Evolutionary conservation across 495 filamentous ascomycete species (phyloP).

Genomic region (Aspergillus sclerotiicarbonarius): DNA sequence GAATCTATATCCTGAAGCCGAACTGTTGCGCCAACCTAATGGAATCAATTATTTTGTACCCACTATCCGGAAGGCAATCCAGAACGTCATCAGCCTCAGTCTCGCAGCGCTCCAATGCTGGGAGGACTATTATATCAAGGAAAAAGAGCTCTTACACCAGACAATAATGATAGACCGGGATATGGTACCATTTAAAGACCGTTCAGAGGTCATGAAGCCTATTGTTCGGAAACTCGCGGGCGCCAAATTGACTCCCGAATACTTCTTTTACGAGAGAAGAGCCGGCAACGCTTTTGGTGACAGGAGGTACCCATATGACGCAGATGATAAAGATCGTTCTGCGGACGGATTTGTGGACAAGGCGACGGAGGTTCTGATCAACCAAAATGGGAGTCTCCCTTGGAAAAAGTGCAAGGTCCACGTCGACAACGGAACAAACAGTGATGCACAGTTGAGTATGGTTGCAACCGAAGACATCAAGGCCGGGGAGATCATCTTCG

Average conservation of each 20-base stretch:
- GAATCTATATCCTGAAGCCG: neutral
- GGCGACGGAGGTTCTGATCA: neutral
- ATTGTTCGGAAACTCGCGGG: neutral
- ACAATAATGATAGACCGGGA: constrained; percentile 17
- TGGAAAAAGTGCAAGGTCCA: constrained; percentile 11
- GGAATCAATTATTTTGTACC: constrained; percentile 28
- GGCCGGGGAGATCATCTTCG: constrained; percentile 20
- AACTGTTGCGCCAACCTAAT: constrained; percentile 17
- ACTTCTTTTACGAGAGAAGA: constrained; percentile 20
- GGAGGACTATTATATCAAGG: constrained; percentile 24
- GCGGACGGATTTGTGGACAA: constrained; percentile 9
- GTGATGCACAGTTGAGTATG: constrained; percentile 14
- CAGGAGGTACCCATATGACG: constrained; percentile 28
- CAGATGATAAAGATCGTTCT: constrained; percentile 16
- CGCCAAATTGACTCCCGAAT: neutral
- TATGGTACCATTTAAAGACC: constrained; percentile 8
- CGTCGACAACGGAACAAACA: neutral
- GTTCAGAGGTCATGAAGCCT: neutral
- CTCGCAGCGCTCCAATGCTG: constrained; percentile 27
- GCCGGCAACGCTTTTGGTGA: constrained; percentile 17
- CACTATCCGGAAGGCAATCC: constrained; percentile 22
- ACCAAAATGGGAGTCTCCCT: constrained; percentile 2
- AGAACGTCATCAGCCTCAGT: constrained; percentile 29
- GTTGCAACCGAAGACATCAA: constrained; percentile 24
- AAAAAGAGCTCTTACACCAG: constrained; percentile 14